Evolutionary conservation across 2,329 filamentous ascomycete species (phyloP).

Genomic region (Ophiosphaerella korrae): DNA sequence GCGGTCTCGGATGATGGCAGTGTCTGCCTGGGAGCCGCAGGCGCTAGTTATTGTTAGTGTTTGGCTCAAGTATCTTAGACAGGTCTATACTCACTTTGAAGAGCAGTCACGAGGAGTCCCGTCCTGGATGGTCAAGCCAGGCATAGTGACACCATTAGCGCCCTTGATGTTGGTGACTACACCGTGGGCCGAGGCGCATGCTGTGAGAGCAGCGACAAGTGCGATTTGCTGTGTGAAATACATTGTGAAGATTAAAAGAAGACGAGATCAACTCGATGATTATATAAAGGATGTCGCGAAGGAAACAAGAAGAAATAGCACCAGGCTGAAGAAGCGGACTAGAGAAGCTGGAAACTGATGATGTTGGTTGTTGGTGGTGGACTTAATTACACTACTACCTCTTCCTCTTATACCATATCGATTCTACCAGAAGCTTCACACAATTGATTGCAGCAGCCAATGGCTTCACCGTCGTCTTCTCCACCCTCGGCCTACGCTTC

Average conservation of each 20-base stretch:
- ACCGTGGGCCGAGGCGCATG: slow-evolving; percentile 62
- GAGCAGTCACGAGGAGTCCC: slow-evolving; percentile 72
- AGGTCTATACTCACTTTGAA: slow-evolving; percentile 40
- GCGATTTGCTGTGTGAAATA: slow-evolving; percentile 32
- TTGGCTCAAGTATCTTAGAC: neutral
- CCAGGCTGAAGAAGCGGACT: slow-evolving; percentile 24
- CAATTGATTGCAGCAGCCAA: too few species aligned
- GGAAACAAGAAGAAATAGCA: slow-evolving; percentile 19
- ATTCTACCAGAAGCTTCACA: too few species aligned
- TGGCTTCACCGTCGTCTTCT: too few species aligned
- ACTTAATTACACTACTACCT: slow-evolving; percentile 2
- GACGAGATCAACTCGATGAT: slow-evolving; percentile 23
- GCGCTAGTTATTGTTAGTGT: slow-evolving; percentile 31
- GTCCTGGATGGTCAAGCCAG: slow-evolving; percentile 65
- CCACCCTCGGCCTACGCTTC: too few species aligned
- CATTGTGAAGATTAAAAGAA: slow-evolving; percentile 23
- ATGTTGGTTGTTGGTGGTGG: slow-evolving; percentile 18
- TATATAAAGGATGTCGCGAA: slow-evolving; percentile 1
- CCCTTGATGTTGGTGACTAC: slow-evolving; percentile 62
- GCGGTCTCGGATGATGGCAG: slow-evolving; percentile 67
- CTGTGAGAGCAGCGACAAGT: slow-evolving; percentile 32
- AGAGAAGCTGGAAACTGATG: slow-evolving; percentile 17
- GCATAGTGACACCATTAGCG: slow-evolving; percentile 67
- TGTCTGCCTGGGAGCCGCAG: slow-evolving; percentile 71
- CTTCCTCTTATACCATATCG: slow-evolving; percentile 24